phyloP scores from a whole-genome alignment of 441 rosid species.

The Euphorbia celastroides region DNA sequence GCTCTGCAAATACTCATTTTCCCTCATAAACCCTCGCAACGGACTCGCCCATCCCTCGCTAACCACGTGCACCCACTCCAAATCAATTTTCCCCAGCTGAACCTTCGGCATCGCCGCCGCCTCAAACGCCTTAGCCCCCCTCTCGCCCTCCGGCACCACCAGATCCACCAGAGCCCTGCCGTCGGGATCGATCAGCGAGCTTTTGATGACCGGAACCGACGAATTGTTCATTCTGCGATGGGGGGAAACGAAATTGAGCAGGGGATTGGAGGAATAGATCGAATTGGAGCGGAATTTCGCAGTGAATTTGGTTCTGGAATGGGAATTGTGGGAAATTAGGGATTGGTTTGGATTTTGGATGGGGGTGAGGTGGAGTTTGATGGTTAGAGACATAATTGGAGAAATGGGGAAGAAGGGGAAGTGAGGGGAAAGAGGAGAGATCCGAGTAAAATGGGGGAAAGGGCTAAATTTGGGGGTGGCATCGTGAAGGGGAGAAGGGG shows the following conservation, averaged over 20 bases:
- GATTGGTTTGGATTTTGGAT: slow-evolving; percentile 10
- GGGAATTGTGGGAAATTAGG: slow-evolving; percentile 4
- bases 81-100: slow-evolving; percentile 58
- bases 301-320: slow-evolving; percentile 14
- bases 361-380: slow-evolving; percentile 34
- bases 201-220: slow-evolving; percentile 31
- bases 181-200: slow-evolving; percentile 92
- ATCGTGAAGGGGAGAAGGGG: no score
- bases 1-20: slow-evolving; percentile 99
- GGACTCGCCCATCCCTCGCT: slow-evolving; percentile 99
- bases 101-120: slow-evolving; percentile 63
- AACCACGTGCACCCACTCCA: slow-evolving; percentile 94
- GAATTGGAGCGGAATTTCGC: slow-evolving; percentile 26
- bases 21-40: slow-evolving; percentile 85
- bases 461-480: no score
- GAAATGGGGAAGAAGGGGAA: no score
- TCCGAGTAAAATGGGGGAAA: no score
- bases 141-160: slow-evolving; percentile 52
- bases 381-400: no score
- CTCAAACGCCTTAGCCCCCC: slow-evolving; percentile 43
- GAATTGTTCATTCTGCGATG: slow-evolving; percentile 27
- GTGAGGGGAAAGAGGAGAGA: no score
- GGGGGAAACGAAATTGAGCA: slow-evolving; percentile 16
- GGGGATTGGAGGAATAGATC: slow-evolving; percentile 35
- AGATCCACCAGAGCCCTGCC: slow-evolving; percentile 75